Percentiles rank a stretch among this genome's conserved stretches.
phyloP scores from a whole-genome alignment of 2,329 filamentous ascomycete genomes.

The Pyrenophora seminiperda region DNA sequence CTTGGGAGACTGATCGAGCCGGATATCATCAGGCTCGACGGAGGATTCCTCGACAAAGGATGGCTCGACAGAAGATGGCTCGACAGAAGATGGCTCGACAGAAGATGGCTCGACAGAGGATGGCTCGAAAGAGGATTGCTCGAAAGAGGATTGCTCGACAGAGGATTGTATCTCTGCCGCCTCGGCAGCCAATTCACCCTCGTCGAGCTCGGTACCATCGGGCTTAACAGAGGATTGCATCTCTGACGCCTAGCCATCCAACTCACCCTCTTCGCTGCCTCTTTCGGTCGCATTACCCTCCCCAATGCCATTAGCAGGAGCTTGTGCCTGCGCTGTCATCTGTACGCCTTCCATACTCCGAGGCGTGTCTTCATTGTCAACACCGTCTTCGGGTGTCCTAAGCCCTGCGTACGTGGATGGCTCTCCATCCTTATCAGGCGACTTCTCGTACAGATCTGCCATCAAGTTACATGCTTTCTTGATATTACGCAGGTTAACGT shows the following conservation, averaged over 20 bases:
- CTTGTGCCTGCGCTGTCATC: slow-evolving; percentile 26
- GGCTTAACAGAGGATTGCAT: too few species aligned
- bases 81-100: too few species aligned
- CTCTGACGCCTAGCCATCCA: slow-evolving; percentile 48
- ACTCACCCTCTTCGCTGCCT: slow-evolving; percentile 55
- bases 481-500: slow-evolving; percentile 73
- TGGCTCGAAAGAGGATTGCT: too few species aligned
- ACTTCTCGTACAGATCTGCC: slow-evolving; percentile 59
- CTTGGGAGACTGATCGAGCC: neutral
- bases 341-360: slow-evolving; percentile 34
- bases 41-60: too few species aligned
- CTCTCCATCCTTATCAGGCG: slow-evolving; percentile 49
- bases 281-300: slow-evolving; percentile 31
- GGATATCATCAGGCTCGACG: too few species aligned
- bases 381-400: slow-evolving; percentile 46
- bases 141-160: neutral
- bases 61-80: too few species aligned
- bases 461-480: slow-evolving; percentile 76
- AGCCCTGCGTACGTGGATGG: slow-evolving; percentile 54
- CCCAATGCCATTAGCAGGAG: slow-evolving; percentile 24
- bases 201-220: too few species aligned
- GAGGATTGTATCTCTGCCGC: too few species aligned
- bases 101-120: too few species aligned
- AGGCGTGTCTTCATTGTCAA: slow-evolving; percentile 41
- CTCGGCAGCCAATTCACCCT: too few species aligned